phyloP scores from a whole-genome alignment of 2,329 filamentous ascomycete genomes.

The Pseudocercospora musae region DNA sequence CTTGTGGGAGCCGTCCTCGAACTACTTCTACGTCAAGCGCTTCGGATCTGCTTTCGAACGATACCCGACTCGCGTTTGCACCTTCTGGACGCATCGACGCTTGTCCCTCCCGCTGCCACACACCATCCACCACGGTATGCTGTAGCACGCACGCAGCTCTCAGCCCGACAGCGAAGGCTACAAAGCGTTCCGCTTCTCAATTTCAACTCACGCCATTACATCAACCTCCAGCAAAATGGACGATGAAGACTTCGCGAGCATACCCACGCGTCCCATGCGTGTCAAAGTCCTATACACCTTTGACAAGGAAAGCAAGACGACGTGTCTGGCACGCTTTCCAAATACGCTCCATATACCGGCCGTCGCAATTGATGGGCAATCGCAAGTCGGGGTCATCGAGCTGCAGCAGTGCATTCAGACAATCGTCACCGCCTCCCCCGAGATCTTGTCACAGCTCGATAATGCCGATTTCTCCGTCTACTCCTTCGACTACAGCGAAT shows the following conservation, averaged over 20 bases:
- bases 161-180: slow-evolving; percentile 25
- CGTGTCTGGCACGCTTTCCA: slow-evolving; percentile 83
- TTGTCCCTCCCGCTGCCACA: not conserved
- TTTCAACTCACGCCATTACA: slow-evolving; percentile 19
- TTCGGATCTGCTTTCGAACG: not conserved
- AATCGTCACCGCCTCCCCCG: slow-evolving; percentile 75
- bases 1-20: not conserved
- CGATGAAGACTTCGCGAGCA: slow-evolving; percentile 31
- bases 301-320: slow-evolving; percentile 81
- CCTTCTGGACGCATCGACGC: not conserved
- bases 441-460: slow-evolving; percentile 70
- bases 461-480: slow-evolving; percentile 88
- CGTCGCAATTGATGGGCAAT: slow-evolving; percentile 73
- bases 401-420: slow-evolving; percentile 82
- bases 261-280: slow-evolving; percentile 47
- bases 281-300: slow-evolving; percentile 98
- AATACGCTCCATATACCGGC: slow-evolving; percentile 77
- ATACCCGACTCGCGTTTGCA: not conserved
- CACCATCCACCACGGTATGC: slow-evolving; percentile 24
- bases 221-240: slow-evolving; percentile 29
- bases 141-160: slow-evolving; percentile 28
- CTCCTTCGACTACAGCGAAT: slow-evolving; percentile 93
- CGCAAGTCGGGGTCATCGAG: slow-evolving; percentile 81
- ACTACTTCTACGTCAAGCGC: too few relatives aligned
- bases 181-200: slow-evolving; percentile 12